Conservation (phyloP, 2,329 filamentous ascomycete species). For the Cryphonectria radicalis region DNA sequence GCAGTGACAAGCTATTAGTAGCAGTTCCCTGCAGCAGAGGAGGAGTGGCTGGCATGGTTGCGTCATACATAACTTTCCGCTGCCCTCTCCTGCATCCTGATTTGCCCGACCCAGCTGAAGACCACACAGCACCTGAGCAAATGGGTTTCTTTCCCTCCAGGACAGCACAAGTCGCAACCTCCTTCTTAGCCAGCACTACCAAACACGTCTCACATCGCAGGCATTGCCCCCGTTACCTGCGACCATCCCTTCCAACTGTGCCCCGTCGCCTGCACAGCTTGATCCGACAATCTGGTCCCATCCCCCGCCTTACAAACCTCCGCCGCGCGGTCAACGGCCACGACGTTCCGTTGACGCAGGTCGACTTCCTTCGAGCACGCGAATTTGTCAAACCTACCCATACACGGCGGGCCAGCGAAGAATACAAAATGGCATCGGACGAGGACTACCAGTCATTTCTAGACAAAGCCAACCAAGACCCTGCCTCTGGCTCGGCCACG, state of each 20-base stretch:
- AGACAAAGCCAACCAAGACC: constrained; percentile 82
- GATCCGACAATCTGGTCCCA: background rate
- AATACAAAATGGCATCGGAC: constrained; percentile 69
- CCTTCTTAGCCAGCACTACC: background rate
- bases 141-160: background rate
- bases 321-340: background rate
- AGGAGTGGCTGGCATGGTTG: background rate
- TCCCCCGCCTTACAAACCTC: background rate
- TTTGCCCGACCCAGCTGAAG: background rate
- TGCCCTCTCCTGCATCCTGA: background rate
- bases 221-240: background rate
- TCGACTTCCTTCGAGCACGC: background rate
- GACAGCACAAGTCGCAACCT: background rate
- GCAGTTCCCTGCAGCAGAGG: background rate
- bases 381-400: background rate
- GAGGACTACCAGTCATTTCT: constrained; percentile 84
- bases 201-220: background rate
- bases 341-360: background rate
- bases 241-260: background rate
- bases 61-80: constrained; percentile 9
- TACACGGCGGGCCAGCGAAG: background rate
- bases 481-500: constrained; percentile 60
- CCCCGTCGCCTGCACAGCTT: background rate
- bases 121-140: background rate
- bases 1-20: background rate